Evolutionary conservation across 2,329 filamentous ascomycete species (phyloP).

Genomic region (Xylariaceae sp.): DNA sequence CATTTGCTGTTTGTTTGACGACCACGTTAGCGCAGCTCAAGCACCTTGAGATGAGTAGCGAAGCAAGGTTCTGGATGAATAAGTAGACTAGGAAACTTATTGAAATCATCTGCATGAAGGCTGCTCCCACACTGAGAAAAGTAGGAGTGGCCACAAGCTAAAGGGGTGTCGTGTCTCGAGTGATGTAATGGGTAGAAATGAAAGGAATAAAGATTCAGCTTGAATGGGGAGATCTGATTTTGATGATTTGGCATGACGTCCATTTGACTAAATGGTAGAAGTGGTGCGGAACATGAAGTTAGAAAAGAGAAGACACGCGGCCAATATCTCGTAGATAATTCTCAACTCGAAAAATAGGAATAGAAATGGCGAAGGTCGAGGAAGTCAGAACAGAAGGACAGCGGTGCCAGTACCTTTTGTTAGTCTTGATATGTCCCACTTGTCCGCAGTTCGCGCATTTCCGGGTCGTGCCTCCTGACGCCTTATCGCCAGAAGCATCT

Average conservation of each 20-base stretch:
- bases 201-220: constrained; percentile 1
- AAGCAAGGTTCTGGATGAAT: background rate
- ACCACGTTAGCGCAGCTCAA: constrained; percentile 36
- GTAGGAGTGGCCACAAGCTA: background rate
- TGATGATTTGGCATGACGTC: too few relatives aligned
- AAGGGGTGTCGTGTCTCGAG: too few relatives aligned
- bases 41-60: constrained; percentile 2
- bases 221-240: background rate
- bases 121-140: background rate
- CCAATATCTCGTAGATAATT: constrained; percentile 3
- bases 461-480: constrained; percentile 71
- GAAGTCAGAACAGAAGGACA: constrained; percentile 37
- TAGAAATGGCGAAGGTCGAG: constrained; percentile 12
- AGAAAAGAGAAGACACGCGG: background rate
- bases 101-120: background rate
- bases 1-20: constrained; percentile 58
- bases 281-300: too few relatives aligned
- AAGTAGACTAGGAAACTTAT: background rate
- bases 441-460: constrained; percentile 98
- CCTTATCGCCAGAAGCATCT: constrained; percentile 58
- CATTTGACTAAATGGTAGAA: too few relatives aligned
- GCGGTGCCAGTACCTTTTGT: constrained; percentile 79
- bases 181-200: background rate
- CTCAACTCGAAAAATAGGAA: constrained; percentile 19
- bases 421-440: constrained; percentile 97